A percentile compares a stretch with the other conserved stretches of the same genome.
phyloP scores from a whole-genome alignment of 352 stramenopile genomes.

The Saprolegnia parasitica region DNA sequence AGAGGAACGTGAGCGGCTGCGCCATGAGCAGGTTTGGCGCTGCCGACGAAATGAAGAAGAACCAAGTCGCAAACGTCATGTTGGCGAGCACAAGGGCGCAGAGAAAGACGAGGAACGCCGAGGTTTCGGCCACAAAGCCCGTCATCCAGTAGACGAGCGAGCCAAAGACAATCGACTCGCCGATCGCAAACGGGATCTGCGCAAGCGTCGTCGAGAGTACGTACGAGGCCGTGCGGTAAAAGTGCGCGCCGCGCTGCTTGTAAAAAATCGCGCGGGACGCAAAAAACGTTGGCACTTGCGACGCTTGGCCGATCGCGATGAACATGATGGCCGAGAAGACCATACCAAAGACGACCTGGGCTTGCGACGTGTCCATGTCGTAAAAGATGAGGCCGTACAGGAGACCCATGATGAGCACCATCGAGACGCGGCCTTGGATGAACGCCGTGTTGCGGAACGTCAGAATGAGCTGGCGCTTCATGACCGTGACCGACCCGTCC shows the following conservation, averaged over 20 bases:
- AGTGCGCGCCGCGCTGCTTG: constrained; percentile 84
- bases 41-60: constrained; percentile 30
- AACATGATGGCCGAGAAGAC: constrained; percentile 84
- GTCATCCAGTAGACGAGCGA: constrained; percentile 85
- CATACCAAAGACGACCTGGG: constrained; percentile 66
- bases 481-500: constrained; percentile 17
- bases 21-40: constrained; percentile 26
- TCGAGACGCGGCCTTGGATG: constrained; percentile 41
- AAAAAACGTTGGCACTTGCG: constrained; percentile 77
- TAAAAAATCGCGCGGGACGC: constrained; percentile 70
- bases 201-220: constrained; percentile 53
- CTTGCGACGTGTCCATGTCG: constrained; percentile 42
- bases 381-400: constrained; percentile 53
- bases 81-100: constrained; percentile 60
- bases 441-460: constrained; percentile 55
- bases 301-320: constrained; percentile 65
- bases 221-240: constrained; percentile 80
- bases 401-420: constrained; percentile 50
- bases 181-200: constrained; percentile 52
- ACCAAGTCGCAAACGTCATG: constrained; percentile 31
- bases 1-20: constrained; percentile 30
- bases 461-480: constrained; percentile 66
- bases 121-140: constrained; percentile 48
- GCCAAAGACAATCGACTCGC: constrained; percentile 81
- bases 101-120: constrained; percentile 68